Percentiles rank a stretch among this genome's conserved stretches.
Evolutionary conservation across 164 flowering plant genomes (phyloP).

Genomic region (Litsea cubeba): DNA sequence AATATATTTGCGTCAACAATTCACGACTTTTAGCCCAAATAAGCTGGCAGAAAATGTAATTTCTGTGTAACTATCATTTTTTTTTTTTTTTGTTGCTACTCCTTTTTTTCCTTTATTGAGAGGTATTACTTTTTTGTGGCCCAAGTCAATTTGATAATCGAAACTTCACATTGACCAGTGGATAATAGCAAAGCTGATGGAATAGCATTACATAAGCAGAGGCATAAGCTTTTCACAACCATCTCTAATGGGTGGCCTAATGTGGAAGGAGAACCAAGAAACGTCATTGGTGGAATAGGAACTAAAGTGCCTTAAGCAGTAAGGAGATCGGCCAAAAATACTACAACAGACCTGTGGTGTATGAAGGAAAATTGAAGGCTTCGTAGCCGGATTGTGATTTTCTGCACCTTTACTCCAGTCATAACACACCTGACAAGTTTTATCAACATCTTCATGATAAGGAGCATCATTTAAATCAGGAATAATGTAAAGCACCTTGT

Average conservation of each 20-base stretch:
- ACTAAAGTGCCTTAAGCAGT: not conserved
- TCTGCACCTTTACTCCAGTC: constrained; percentile 98
- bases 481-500: not conserved
- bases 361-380: constrained; percentile 63
- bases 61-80: too few relatives aligned
- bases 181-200: not conserved
- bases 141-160: too few relatives aligned
- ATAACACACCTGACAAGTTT: constrained; percentile 54
- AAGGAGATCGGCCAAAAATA: not conserved
- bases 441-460: not conserved
- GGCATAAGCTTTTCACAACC: not conserved
- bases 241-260: not conserved
- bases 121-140: too few relatives aligned
- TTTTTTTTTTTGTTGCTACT: too few relatives aligned
- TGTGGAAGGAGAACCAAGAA: not conserved
- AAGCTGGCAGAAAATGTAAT: not conserved
- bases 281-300: not conserved
- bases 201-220: not conserved
- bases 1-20: too few relatives aligned
- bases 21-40: not conserved
- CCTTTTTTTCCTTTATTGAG: too few relatives aligned
- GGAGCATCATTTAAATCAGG: not conserved
- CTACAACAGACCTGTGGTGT: constrained; percentile 53
- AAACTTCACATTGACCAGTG: not conserved
- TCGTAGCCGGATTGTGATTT: constrained; percentile 80